Evolutionary conservation across 2,329 filamentous ascomycete species (phyloP), one percentile per base, ranked within the genome.

Genomic region (Hymenoscyphus scutula): DNA sequence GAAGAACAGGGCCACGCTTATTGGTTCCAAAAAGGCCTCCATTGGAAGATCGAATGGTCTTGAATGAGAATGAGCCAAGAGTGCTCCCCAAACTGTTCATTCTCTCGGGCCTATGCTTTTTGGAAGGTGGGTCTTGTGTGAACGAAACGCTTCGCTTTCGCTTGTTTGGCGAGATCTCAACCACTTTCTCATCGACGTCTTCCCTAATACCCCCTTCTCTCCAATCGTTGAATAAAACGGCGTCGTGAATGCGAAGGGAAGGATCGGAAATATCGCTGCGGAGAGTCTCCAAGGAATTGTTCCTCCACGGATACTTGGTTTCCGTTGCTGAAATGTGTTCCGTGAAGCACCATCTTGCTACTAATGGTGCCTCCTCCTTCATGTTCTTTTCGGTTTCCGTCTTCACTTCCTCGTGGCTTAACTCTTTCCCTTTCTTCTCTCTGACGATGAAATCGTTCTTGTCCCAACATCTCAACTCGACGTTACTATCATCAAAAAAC

Each of bases 401-500:
- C 53, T 8, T 32, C 45, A 19, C n/a, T 10, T 51, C 45, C 7
- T 51, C 19, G n/a, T 17, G 11, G 25, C 1, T 10, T 3, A n/a
- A 29, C 5, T 29, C 13, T 1, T 17, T 54, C 5, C 53, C 29
- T 6, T 29, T 32, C 1, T 54, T 15, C 5, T 54, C 53, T 15
- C n/a, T 8, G 27, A 30, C n/a, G 15, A 30, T 8, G 8, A 29
- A 32, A 1, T 54, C 53, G 17, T 23, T 25, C 11, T 54, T 32
- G 25, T 32, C 6, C 53, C 53, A 54, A 19, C 45, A 51, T 29
- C 29, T 30, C 23, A 30, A 8, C 7, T 8, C 3, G 27, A 54
- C 27, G 8, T 54, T 25, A 17, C 25, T 19, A 15, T 54, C 53
- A 11, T 32, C 15, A 17, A 29, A 54, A 71, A 66, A 0, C 69